Percentiles rank a stretch among this genome's conserved stretches.
Conservation (phyloP, 345 rosid species). For the Brassica juncea region DNA sequence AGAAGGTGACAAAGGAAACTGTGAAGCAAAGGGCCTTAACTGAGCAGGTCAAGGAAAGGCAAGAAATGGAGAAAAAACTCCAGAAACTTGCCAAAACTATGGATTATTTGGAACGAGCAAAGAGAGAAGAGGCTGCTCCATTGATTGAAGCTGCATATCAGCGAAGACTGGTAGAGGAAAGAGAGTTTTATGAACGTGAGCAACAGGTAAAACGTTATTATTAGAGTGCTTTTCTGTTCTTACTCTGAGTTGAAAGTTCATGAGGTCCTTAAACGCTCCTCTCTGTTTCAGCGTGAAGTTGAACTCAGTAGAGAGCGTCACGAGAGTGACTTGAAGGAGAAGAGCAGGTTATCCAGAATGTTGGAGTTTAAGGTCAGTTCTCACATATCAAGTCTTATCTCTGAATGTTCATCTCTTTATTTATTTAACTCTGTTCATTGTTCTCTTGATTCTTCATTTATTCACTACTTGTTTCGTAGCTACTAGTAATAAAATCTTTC, state of each 20-base stretch:
- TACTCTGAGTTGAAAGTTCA: background rate
- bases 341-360: slow-evolving; percentile 75
- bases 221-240: background rate
- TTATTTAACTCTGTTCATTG: background rate
- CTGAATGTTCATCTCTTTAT: background rate
- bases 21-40: slow-evolving; percentile 75
- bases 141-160: slow-evolving; percentile 93
- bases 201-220: slow-evolving; percentile 62
- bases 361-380: slow-evolving; percentile 40
- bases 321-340: slow-evolving; percentile 93
- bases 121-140: slow-evolving; percentile 95
- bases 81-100: slow-evolving; percentile 86
- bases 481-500: background rate
- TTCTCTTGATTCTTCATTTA: background rate
- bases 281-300: slow-evolving; percentile 60
- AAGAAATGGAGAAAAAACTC: slow-evolving; percentile 83
- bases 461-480: background rate
- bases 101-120: slow-evolving; percentile 97
- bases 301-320: slow-evolving; percentile 90
- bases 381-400: slow-evolving; percentile 3
- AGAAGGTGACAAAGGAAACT: slow-evolving; percentile 75
- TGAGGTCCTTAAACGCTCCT: background rate
- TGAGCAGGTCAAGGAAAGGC: slow-evolving; percentile 93
- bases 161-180: slow-evolving; percentile 81
- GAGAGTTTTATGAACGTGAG: slow-evolving; percentile 78